A percentile compares a stretch with the other conserved stretches of the same genome.
Conservation (phyloP, 2,329 filamentous ascomycete genomes). For the Byssoonygena ceratinophila region DNA sequence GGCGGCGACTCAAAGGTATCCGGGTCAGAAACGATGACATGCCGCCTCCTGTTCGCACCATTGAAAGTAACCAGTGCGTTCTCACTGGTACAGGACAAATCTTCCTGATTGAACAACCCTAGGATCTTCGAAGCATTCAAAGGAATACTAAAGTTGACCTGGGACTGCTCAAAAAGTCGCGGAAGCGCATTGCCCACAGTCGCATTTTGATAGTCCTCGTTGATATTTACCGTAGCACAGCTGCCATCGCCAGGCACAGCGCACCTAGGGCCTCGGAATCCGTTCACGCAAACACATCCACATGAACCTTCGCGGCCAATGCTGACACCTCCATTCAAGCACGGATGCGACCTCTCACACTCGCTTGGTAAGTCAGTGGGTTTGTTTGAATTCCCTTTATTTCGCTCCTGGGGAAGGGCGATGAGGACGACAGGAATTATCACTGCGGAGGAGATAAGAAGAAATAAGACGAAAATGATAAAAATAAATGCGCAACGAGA, state of each 20-base stretch:
- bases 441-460: constrained; percentile 68
- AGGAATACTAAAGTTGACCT: constrained; percentile 62
- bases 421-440: constrained; percentile 63
- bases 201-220: constrained; percentile 47
- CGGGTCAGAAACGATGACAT: not conserved
- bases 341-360: constrained; percentile 55
- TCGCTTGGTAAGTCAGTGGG: constrained; percentile 20
- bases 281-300: constrained; percentile 79
- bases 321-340: constrained; percentile 70
- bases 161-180: constrained; percentile 55
- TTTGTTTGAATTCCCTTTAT: constrained; percentile 21
- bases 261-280: constrained; percentile 62
- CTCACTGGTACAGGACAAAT: constrained; percentile 70
- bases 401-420: constrained; percentile 44
- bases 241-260: constrained; percentile 39
- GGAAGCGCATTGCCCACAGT: constrained; percentile 74
- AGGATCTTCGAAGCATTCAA: constrained; percentile 61
- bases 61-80: constrained; percentile 83
- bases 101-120: constrained; percentile 61
- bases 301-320: constrained; percentile 59
- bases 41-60: constrained; percentile 35
- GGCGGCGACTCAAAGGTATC: not conserved
- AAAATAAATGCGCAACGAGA: constrained; percentile 68
- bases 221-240: constrained; percentile 44
- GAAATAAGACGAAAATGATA: constrained; percentile 52